phyloP scores from a whole-genome alignment of 257 asterid genomes.

The Penstemon newberryi region DNA sequence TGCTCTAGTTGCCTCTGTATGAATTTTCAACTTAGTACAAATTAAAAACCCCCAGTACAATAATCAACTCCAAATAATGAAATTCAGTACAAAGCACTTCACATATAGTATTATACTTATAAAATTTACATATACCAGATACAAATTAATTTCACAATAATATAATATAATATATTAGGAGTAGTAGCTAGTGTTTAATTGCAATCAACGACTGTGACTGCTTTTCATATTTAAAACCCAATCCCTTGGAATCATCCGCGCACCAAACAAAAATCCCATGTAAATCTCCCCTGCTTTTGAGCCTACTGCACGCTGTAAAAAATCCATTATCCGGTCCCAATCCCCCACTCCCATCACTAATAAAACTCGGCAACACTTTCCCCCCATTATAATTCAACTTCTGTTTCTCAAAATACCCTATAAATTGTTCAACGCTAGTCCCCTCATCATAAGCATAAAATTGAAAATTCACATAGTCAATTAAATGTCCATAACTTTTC shows the following conservation, averaged over 20 bases:
- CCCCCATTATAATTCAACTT: constrained; percentile 56
- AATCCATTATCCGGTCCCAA: constrained; percentile 58
- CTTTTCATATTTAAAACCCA: constrained; percentile 52
- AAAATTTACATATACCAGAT: no score
- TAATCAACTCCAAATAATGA: no score
- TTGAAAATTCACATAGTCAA: constrained; percentile 78
- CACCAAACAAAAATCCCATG: constrained; percentile 78
- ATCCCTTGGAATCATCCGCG: constrained; percentile 72
- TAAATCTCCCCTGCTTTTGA: constrained; percentile 54
- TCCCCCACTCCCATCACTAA: constrained; percentile 64
- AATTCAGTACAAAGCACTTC: no score
- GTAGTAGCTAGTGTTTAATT: no score
- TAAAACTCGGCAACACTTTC: constrained; percentile 56
- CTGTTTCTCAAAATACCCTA: constrained; percentile 50
- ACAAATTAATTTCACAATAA: no score
- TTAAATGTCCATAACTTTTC: constrained; percentile 45
- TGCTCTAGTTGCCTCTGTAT: no score
- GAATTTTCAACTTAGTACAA: no score
- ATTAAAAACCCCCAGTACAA: no score
- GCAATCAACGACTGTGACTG: constrained; percentile 31
- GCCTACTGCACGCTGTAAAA: constrained; percentile 52
- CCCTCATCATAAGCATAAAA: constrained; percentile 73
- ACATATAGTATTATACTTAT: no score
- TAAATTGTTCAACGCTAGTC: constrained; percentile 58
- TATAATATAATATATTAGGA: no score